Conservation (phyloP, 257 asterid genomes). For the Fraxinus quadrangulata region DNA sequence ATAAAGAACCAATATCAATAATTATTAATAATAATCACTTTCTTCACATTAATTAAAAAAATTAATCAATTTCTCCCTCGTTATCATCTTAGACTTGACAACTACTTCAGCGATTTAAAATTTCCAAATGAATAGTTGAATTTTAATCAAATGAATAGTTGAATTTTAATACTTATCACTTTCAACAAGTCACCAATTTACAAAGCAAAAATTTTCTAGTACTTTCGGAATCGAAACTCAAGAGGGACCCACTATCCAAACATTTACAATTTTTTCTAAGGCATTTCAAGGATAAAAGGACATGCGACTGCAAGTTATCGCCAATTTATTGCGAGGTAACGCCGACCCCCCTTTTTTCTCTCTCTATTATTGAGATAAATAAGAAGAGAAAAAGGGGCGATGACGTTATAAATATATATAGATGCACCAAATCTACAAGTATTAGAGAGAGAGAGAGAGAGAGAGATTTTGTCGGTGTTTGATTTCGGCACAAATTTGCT, state of each 20-base stretch:
- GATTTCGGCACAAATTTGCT: conserved; percentile 12
- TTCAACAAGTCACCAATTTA: no score
- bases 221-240: no score
- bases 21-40: conserved; percentile 16
- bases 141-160: no score
- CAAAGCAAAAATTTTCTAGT: no score
- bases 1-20: background rate
- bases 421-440: background rate
- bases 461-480: conserved; percentile 61
- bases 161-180: no score
- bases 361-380: background rate
- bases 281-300: no score
- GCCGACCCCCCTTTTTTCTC: background rate
- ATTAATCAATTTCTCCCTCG: conserved; percentile 17
- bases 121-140: background rate
- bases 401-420: background rate
- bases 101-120: conserved; percentile 24
- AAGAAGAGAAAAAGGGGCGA: background rate
- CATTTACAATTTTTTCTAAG: no score
- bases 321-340: background rate
- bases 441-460: background rate
- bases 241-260: no score
- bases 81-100: conserved; percentile 42
- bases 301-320: no score
- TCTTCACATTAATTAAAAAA: background rate